phyloP scores from a whole-genome alignment of 108 stramenopile genomes.

The Nitzschia sp. region DNA sequence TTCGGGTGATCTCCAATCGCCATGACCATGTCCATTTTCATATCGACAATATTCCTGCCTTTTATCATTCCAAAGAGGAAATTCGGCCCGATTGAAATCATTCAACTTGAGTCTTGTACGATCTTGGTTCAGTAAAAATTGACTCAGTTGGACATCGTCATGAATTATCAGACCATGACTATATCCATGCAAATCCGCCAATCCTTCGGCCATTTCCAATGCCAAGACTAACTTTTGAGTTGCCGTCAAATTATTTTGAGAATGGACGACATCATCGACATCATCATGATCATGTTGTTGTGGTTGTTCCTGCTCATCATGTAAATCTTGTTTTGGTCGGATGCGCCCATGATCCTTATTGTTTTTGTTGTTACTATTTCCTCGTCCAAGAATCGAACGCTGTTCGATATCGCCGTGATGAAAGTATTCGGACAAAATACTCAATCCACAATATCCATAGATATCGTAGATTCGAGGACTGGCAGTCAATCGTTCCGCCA shows the following conservation, averaged over 20 bases:
- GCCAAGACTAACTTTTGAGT: conserved; percentile 53
- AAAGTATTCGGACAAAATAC: conserved; percentile 47
- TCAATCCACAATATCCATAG: conserved; percentile 70
- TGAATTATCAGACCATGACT: conserved; percentile 60
- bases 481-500: conserved; percentile 67
- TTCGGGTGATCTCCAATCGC: conserved; percentile 60
- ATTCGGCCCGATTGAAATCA: conserved; percentile 81
- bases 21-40: conserved; percentile 39
- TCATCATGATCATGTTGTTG: not conserved
- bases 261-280: not conserved
- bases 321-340: not conserved
- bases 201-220: conserved; percentile 62
- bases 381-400: too few species aligned
- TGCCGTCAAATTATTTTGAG: conserved; percentile 1
- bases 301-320: not conserved
- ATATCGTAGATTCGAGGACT: conserved; percentile 65
- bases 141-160: conserved; percentile 62
- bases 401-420: conserved; percentile 50
- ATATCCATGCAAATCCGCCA: conserved; percentile 70
- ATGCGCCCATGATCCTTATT: not conserved
- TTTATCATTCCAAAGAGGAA: conserved; percentile 52
- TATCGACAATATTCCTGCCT: conserved; percentile 62
- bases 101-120: conserved; percentile 58
- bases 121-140: conserved; percentile 53
- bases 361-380: too few species aligned